Conservation (phyloP, 306 rosid genomes). For the Vicia sativa region DNA sequence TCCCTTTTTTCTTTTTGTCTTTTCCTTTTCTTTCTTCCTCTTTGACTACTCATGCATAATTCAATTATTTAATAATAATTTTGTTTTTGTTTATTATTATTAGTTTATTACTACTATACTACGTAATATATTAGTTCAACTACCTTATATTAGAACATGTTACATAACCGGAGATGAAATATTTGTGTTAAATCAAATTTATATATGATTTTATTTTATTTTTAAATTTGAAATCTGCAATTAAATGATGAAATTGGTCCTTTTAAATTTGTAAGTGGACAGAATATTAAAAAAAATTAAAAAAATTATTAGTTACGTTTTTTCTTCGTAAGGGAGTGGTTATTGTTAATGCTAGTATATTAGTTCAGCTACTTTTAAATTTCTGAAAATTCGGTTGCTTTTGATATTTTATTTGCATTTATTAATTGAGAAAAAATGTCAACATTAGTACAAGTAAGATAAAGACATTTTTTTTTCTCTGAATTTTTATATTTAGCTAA, state of each 20-base stretch:
- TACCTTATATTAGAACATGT: neutral
- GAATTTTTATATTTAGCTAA: slow-evolving; percentile 6
- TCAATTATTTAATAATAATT: neutral
- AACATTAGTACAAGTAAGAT: neutral
- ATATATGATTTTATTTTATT: too few species aligned
- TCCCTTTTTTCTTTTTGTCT: neutral
- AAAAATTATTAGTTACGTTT: neutral
- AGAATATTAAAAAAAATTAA: too few species aligned
- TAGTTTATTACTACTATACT: neutral
- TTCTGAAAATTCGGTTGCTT: slow-evolving; percentile 10
- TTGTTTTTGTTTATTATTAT: too few species aligned
- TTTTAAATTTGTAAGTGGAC: too few species aligned
- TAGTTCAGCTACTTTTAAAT: slow-evolving; percentile 14
- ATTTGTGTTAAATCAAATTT: too few species aligned
- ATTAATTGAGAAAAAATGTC: neutral
- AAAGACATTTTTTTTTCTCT: neutral
- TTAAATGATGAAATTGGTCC: too few species aligned
- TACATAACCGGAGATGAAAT: too few species aligned
- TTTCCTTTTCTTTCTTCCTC: neutral
- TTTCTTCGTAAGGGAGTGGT: slow-evolving; percentile 1
- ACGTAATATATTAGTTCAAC: neutral
- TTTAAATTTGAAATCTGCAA: too few species aligned
- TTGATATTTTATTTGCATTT: neutral
- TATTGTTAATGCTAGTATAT: neutral
- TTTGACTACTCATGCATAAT: slow-evolving; percentile 25